Conservation (phyloP, 352 stramenopile species). For the Hyaloperonospora brassicae region DNA sequence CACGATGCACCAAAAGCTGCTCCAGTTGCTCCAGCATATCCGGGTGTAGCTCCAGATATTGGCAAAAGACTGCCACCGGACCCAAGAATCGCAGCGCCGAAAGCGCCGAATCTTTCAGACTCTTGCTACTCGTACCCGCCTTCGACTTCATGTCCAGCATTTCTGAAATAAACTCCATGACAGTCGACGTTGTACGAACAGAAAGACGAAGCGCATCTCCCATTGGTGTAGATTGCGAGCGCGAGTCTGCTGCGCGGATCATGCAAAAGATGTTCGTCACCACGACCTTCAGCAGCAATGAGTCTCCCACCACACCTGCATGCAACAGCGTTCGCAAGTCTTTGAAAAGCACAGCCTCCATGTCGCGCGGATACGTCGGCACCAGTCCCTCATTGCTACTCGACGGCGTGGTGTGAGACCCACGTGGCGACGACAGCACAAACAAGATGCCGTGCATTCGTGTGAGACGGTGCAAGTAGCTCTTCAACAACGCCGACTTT, state of each 20-base stretch:
- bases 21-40: conserved; percentile 42
- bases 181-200: conserved; percentile 32
- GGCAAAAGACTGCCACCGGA: conserved; percentile 55
- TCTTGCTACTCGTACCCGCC: conserved; percentile 9
- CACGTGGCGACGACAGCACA: conserved; percentile 31
- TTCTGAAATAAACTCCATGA: conserved; percentile 45
- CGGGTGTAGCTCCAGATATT: conserved; percentile 51
- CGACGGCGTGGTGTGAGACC: background rate
- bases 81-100: conserved; percentile 36
- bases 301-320: conserved; percentile 57
- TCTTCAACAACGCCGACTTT: conserved; percentile 83
- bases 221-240: conserved; percentile 12
- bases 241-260: conserved; percentile 28
- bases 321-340: conserved; percentile 50
- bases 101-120: conserved; percentile 18
- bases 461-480: conserved; percentile 79
- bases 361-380: conserved; percentile 49
- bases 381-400: conserved; percentile 6
- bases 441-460: conserved; percentile 83
- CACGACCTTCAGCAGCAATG: conserved; percentile 69
- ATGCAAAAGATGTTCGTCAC: conserved; percentile 77
- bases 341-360: conserved; percentile 56
- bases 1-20: conserved; percentile 17
- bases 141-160: conserved; percentile 25
- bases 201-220: conserved; percentile 55